Base-by-base conservation (phyloP, 306 rosid genomes). In the Carpinus fangiana region DNA sequence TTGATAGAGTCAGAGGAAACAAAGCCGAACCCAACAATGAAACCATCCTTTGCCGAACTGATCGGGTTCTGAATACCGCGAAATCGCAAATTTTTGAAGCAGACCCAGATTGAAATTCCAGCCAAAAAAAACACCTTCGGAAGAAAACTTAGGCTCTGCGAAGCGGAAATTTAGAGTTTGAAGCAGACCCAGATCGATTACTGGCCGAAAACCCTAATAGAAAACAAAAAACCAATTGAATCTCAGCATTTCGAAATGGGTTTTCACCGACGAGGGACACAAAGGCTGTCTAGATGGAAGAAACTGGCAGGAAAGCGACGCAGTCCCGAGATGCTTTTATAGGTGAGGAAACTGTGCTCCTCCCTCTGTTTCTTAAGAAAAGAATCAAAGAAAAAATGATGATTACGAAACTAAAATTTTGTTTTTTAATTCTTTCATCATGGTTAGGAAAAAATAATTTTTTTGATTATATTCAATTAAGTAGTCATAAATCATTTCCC, bases 1-100 rank as follows among this genome's bases (percentile, higher is more conserved):
- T 82, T 23, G 82, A 76, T 38, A 78, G 38, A 17, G 88, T 79
- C 73, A 91, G 43, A 53, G 90, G 88, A 31, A 87, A 82, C 74
- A 82, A 73, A 12, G 83, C 80, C 23, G 87, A 80, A 76, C 86
- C 83, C 2, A 89, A 84, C 12, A 89, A 71, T 4, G 93, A 91
- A 82, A 82, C 90, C 99, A 93, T 91, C 66, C 54, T 72, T 67
- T 59, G 11, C 8, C 23, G 51, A 80, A 55, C 55, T 57, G 68
- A 61, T 68, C 61, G 46, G 79, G 60, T 75, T 56, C 71, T 52
- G 8, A 78, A 60, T 55, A 20, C 41, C 5, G 21, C 12, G 46
- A 72, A 59, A 56, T 72, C 20, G 64, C 20, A n/a, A 67, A 65
- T 12, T 64, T 41, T 76, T 57, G 70, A 73, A 78, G 75, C 82